These are phyloP conservation scores for Trametes sp. DNA, from an alignment of 1,284 basidiomycete species.

Conservation along the genomic window DNA sequence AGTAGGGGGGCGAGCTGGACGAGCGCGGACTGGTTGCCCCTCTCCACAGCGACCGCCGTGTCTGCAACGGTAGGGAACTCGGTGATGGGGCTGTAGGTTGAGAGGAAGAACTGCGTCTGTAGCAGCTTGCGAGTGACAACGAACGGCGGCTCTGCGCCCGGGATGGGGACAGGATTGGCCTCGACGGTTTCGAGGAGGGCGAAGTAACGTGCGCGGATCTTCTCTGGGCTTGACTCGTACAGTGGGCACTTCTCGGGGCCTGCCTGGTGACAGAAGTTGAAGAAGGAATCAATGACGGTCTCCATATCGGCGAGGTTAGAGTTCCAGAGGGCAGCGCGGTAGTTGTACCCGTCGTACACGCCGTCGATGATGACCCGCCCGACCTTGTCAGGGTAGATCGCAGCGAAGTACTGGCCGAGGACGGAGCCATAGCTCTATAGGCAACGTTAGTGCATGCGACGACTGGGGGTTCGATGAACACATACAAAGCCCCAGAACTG, in stretches of 20 bases:
- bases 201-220: constrained; percentile 37
- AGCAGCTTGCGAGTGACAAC: constrained; percentile 26
- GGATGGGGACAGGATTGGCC: constrained; percentile 38
- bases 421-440: constrained; percentile 52
- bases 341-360: constrained; percentile 39
- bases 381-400: constrained; percentile 55
- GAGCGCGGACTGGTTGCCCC: constrained; percentile 43
- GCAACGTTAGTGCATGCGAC: too few species aligned
- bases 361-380: constrained; percentile 45
- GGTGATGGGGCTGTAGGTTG: constrained; percentile 47
- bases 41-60: constrained; percentile 47
- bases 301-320: constrained; percentile 38
- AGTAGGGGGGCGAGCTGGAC: constrained; percentile 33
- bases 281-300: constrained; percentile 44
- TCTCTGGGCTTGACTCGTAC: constrained; percentile 42
- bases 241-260: constrained; percentile 49
- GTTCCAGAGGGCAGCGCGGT: constrained; percentile 31
- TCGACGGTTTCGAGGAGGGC: constrained; percentile 39
- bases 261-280: constrained; percentile 46
- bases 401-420: constrained; percentile 52
- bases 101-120: constrained; percentile 40
- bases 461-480: constrained; percentile 9
- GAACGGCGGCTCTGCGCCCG: constrained; percentile 23
- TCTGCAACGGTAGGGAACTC: constrained; percentile 45
- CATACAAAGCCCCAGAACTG: constrained; percentile 63